Evolutionary conservation across 768 basidiomycete species (phyloP).

Genomic region (Mycena kentingensis): DNA sequence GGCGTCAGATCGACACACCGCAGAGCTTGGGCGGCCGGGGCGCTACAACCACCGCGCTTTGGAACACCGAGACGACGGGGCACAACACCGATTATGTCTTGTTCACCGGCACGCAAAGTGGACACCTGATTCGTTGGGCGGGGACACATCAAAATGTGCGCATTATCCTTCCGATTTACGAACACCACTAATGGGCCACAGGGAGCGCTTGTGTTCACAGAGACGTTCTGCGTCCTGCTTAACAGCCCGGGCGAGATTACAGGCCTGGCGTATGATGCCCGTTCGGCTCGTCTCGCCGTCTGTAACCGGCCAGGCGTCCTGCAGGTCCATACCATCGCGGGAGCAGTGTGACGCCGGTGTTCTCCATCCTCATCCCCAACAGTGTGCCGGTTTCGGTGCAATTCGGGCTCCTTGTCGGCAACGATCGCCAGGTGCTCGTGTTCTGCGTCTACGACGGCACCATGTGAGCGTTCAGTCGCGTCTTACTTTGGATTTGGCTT

Average conservation of each 20-base stretch:
- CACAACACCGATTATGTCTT: constrained; percentile 7
- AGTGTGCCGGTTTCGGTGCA: constrained; percentile 15
- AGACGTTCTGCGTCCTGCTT: constrained; percentile 5
- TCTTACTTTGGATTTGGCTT: neutral
- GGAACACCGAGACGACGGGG: constrained; percentile 16
- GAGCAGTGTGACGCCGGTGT: constrained; percentile 3
- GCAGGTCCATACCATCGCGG: constrained; percentile 11
- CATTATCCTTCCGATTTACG: neutral
- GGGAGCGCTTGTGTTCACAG: constrained; percentile 8
- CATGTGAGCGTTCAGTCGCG: constrained; percentile 4
- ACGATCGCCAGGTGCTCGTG: constrained; percentile 1
- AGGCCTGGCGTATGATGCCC: constrained; percentile 18
- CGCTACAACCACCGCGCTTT: constrained; percentile 7
- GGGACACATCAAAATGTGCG: neutral
- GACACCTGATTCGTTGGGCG: constrained; percentile 14
- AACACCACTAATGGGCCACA: neutral
- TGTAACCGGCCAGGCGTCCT: constrained; percentile 14
- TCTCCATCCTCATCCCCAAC: constrained; percentile 7
- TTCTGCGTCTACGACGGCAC: constrained; percentile 13
- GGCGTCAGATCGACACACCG: neutral
- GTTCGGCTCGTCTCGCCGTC: constrained; percentile 14
- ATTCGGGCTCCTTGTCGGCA: constrained; percentile 7
- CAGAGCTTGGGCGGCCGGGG: neutral
- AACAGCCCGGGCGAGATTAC: constrained; percentile 17
- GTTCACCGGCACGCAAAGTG: constrained; percentile 12